These are phyloP conservation scores for Aureobasidium pullulans DNA, from an alignment of 2,329 filamentous ascomycete species.

Conservation along the genomic window DNA sequence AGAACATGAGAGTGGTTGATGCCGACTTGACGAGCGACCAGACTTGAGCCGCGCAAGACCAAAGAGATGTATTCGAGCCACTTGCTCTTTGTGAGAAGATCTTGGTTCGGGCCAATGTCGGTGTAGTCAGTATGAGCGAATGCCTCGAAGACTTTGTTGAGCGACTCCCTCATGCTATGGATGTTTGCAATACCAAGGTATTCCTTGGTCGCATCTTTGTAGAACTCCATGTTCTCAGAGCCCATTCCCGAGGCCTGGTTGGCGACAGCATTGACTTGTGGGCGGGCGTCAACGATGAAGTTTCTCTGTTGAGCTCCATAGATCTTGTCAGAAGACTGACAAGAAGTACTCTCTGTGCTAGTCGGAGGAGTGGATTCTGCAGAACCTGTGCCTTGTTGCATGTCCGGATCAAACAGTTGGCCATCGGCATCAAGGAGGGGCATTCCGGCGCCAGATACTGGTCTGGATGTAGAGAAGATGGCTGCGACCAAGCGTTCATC, in stretches of 20 bases:
- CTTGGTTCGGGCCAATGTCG: constrained; percentile 70
- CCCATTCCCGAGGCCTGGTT: constrained; percentile 91
- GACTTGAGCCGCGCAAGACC: constrained; percentile 73
- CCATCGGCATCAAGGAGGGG: constrained; percentile 10
- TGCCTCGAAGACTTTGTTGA: constrained; percentile 80
- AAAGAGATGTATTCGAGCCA: constrained; percentile 87
- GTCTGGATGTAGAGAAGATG: constrained; percentile 69
- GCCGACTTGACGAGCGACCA: constrained; percentile 82
- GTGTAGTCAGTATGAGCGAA: constrained; percentile 90
- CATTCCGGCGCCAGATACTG: constrained; percentile 11
- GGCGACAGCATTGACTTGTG: constrained; percentile 86
- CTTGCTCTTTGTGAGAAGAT: constrained; percentile 71
- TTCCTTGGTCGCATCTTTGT: constrained; percentile 81
- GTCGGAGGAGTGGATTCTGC: too few relatives aligned
- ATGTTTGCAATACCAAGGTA: constrained; percentile 98
- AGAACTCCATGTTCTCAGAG: constrained; percentile 97
- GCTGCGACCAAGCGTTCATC: constrained; percentile 90
- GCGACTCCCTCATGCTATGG: constrained; percentile 90
- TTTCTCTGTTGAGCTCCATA: constrained; percentile 93
- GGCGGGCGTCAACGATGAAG: constrained; percentile 90
- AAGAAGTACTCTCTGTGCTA: not conserved
- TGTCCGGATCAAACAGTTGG: constrained; percentile 4
- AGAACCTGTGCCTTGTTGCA: not conserved
- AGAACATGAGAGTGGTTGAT: constrained; percentile 90
- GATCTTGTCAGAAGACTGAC: constrained; percentile 31